Conservation (phyloP, 176 grass and related monocot genomes). For the Bothriochloa decipiens region DNA sequence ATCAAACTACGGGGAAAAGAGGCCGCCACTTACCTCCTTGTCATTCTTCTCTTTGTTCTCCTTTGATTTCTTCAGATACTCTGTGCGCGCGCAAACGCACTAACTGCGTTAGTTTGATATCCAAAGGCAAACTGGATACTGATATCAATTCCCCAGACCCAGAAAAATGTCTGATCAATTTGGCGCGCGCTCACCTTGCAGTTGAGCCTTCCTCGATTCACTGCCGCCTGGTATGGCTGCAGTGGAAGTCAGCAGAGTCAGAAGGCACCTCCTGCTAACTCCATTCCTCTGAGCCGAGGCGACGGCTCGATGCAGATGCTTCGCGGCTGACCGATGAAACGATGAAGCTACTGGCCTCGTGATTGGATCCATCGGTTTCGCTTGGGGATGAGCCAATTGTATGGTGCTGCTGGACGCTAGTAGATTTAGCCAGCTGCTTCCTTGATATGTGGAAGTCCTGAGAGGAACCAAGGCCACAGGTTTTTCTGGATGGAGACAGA, state of each 20-base stretch:
- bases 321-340: slow-evolving; percentile 36
- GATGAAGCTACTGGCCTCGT: slow-evolving; percentile 45
- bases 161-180: neutral
- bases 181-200: slow-evolving; percentile 68
- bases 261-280: slow-evolving; percentile 62
- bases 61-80: slow-evolving; percentile 81
- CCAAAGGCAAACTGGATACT: neutral
- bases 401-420: neutral
- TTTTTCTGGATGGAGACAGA: slow-evolving; percentile 35
- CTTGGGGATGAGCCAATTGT: slow-evolving; percentile 19
- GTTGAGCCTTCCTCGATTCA: slow-evolving; percentile 68
- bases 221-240: slow-evolving; percentile 58
- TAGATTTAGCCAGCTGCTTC: neutral
- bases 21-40: slow-evolving; percentile 65
- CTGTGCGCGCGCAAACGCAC: slow-evolving; percentile 26
- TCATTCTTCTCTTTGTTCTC: slow-evolving; percentile 90
- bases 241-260: slow-evolving; percentile 59
- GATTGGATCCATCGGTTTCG: slow-evolving; percentile 31
- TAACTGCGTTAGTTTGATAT: neutral
- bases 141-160: too few relatives aligned
- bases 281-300: slow-evolving; percentile 45
- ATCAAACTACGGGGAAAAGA: slow-evolving; percentile 1
- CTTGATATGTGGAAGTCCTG: slow-evolving; percentile 36
- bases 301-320: slow-evolving; percentile 26
- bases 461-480: slow-evolving; percentile 31